Percentiles rank a stretch among this genome's conserved stretches.
Evolutionary conservation across 176 grass and related monocot species (phyloP).

Genomic region (Avena atlantica): DNA sequence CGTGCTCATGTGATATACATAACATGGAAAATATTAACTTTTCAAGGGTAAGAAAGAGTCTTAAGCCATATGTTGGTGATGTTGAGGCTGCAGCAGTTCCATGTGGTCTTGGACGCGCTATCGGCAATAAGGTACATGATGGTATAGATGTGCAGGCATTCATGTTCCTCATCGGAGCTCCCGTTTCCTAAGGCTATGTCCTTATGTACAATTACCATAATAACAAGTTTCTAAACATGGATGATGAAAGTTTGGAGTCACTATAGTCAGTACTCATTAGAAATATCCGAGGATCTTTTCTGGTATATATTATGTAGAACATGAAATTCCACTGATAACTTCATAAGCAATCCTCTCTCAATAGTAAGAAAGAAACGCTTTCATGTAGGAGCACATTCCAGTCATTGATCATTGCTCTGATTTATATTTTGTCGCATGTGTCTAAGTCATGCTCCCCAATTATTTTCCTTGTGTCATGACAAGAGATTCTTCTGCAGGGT

Average conservation of each 20-base stretch:
- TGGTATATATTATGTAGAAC: slow-evolving; percentile 2
- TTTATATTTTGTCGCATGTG: slow-evolving; percentile 32
- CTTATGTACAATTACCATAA: slow-evolving; percentile 3
- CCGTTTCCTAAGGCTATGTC: slow-evolving; percentile 31
- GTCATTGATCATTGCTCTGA: not conserved
- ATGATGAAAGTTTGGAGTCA: not conserved
- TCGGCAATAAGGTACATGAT: slow-evolving; percentile 88
- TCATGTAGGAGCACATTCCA: slow-evolving; percentile 27
- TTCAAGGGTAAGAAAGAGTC: slow-evolving; percentile 85
- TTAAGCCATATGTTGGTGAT: slow-evolving; percentile 93
- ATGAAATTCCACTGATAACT: slow-evolving; percentile 24
- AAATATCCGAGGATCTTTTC: slow-evolving; percentile 13
- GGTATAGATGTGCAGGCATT: slow-evolving; percentile 33
- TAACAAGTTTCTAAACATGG: not conserved
- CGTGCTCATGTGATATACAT: slow-evolving; percentile 46
- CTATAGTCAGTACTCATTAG: not conserved
- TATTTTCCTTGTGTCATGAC: slow-evolving; percentile 38
- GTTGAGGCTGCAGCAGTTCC: slow-evolving; percentile 95
- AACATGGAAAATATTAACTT: slow-evolving; percentile 50
- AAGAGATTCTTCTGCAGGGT: slow-evolving; percentile 67
- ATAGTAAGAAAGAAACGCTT: slow-evolving; percentile 7
- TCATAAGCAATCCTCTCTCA: not conserved
- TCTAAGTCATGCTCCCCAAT: slow-evolving; percentile 26
- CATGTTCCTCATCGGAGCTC: not conserved
- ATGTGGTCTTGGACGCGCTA: slow-evolving; percentile 91